phyloP scores from a whole-genome alignment of 2,329 filamentous ascomycete genomes.

The Xylaria digitata region DNA sequence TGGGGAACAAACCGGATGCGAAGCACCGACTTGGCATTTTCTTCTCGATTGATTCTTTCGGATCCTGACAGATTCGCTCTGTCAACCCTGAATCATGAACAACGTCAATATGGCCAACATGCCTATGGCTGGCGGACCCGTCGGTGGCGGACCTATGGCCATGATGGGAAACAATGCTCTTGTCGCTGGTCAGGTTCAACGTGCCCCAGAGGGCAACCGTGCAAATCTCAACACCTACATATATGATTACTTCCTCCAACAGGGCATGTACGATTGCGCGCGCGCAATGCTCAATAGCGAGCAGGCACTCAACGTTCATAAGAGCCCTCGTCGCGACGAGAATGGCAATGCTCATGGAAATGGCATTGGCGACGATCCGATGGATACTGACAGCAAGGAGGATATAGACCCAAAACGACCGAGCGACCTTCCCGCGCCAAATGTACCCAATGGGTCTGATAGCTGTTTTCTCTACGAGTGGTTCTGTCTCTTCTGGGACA shows the following conservation, averaged over 20 bases:
- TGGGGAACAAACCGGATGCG: slow-evolving; percentile 44
- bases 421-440: slow-evolving; percentile 81
- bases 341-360: slow-evolving; percentile 75
- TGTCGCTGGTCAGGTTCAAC: slow-evolving; percentile 52
- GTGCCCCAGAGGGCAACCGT: slow-evolving; percentile 58
- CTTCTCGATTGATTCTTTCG: slow-evolving; percentile 43
- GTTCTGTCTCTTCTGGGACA: slow-evolving; percentile 98
- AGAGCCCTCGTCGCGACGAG: slow-evolving; percentile 75
- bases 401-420: slow-evolving; percentile 79
- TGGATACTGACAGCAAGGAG: slow-evolving; percentile 87
- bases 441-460: slow-evolving; percentile 72
- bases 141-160: slow-evolving; percentile 68
- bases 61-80: slow-evolving; percentile 54
- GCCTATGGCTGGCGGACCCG: slow-evolving; percentile 74
- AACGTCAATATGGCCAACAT: slow-evolving; percentile 76
- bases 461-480: slow-evolving; percentile 95
- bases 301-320: slow-evolving; percentile 73
- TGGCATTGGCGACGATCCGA: slow-evolving; percentile 77
- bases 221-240: slow-evolving; percentile 84
- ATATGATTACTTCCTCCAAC: slow-evolving; percentile 90
- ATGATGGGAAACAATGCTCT: slow-evolving; percentile 71
- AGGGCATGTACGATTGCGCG: slow-evolving; percentile 85
- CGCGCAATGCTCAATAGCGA: slow-evolving; percentile 76
- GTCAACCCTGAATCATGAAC: slow-evolving; percentile 63
- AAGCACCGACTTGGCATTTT: slow-evolving; percentile 43